Evolutionary conservation across 345 rosid species (phyloP).

Genomic region (Isatis tinctoria): DNA sequence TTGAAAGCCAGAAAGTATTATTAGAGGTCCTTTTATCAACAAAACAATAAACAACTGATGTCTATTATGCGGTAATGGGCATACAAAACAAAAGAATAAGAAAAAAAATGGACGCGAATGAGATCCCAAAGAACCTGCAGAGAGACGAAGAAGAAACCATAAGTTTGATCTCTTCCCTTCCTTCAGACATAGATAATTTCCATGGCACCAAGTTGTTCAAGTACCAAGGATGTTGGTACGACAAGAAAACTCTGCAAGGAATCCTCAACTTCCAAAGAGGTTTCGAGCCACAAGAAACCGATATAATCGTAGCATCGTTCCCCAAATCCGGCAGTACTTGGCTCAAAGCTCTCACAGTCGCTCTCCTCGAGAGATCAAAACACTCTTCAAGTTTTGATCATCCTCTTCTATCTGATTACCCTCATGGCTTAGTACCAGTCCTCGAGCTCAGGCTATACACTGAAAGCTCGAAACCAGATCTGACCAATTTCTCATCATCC

Average conservation of each 20-base stretch:
- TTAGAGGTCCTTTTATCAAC: too few relatives aligned
- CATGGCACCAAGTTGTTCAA: slow-evolving; percentile 36
- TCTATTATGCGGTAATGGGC: background rate
- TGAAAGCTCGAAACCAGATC: background rate
- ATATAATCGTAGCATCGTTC: slow-evolving; percentile 38
- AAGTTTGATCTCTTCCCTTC: slow-evolving; percentile 29
- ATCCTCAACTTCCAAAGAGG: slow-evolving; percentile 32
- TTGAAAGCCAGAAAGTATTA: too few relatives aligned
- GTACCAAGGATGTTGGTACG: slow-evolving; percentile 35
- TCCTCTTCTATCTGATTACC: slow-evolving; percentile 14
- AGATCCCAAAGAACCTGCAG: background rate
- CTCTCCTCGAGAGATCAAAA: slow-evolving; percentile 6
- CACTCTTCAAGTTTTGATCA: background rate
- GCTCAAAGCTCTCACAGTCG: slow-evolving; percentile 44
- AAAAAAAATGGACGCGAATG: background rate
- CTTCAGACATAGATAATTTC: slow-evolving; percentile 37
- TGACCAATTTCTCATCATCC: background rate
- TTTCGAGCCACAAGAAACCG: slow-evolving; percentile 32
- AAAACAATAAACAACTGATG: background rate
- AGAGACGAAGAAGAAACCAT: slow-evolving; percentile 17
- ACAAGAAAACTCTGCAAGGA: slow-evolving; percentile 10
- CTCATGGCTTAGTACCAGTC: slow-evolving; percentile 16
- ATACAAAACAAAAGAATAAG: background rate
- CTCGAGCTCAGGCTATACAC: background rate
- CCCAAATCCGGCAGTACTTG: slow-evolving; percentile 63